A percentile compares a stretch with the other conserved stretches of the same genome.
phyloP scores from a whole-genome alignment of 345 rosid genomes.

The Citrus medica region DNA sequence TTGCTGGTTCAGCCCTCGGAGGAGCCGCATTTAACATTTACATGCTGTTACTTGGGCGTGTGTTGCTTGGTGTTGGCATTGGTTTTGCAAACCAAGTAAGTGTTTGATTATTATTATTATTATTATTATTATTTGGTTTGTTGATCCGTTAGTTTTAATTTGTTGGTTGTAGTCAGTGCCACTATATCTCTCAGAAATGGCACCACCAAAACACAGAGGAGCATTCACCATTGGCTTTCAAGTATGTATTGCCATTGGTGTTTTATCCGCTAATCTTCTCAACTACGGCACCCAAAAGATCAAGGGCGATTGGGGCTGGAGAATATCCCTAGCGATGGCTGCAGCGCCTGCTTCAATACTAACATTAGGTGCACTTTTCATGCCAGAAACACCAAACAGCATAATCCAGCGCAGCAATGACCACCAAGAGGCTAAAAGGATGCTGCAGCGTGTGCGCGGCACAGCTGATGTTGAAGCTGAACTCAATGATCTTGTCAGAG shows the following conservation, averaged over 20 bases:
- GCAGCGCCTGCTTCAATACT: conserved; percentile 63
- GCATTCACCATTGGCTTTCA: conserved; percentile 78
- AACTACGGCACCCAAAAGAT: conserved; percentile 71
- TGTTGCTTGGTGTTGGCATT: conserved; percentile 67
- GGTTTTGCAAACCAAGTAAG: conserved; percentile 75
- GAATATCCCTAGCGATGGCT: conserved; percentile 64
- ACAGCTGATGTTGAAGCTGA: conserved; percentile 22
- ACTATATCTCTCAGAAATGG: conserved; percentile 78
- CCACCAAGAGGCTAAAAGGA: conserved; percentile 34
- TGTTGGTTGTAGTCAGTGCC: conserved; percentile 60
- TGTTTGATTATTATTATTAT: not conserved
- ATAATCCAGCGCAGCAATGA: conserved; percentile 41
- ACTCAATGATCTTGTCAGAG: too few relatives aligned
- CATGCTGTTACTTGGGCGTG: conserved; percentile 69
- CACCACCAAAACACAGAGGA: conserved; percentile 72
- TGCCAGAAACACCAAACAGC: conserved; percentile 76
- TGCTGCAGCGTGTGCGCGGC: conserved; percentile 59
- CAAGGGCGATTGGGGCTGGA: conserved; percentile 64
- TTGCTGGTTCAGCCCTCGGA: conserved; percentile 55
- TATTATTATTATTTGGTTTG: not conserved
- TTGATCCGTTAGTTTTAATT: not conserved
- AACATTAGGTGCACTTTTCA: conserved; percentile 55
- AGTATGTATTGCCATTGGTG: conserved; percentile 54
- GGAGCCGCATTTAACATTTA: conserved; percentile 49
- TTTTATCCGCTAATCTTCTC: conserved; percentile 46